Base-by-base conservation (phyloP, 371 early-diverging fungal species). In the Blakeslea trispora region DNA sequence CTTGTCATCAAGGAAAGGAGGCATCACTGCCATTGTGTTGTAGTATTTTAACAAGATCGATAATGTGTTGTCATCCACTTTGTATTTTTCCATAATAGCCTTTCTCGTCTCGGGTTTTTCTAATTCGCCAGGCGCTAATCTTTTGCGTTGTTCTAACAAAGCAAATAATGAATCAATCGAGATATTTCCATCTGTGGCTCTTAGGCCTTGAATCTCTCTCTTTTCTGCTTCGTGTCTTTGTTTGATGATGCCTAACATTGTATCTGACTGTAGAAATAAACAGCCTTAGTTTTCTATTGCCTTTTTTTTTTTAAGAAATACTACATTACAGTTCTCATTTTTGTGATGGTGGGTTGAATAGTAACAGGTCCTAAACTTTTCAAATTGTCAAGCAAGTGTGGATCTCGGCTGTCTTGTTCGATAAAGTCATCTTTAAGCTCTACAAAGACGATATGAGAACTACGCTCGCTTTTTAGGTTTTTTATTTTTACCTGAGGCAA, bases 11-110 rank as follows among this genome's bases (percentile, higher is more conserved):
- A 62, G n/a, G 4, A 53, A 47, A 17, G 67, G 55, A 8, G 77
- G 77, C 62, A 72, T 67, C 5, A 76, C 61, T 21, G 78, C 70
- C 56, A 77, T 67, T 19, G 66, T 69, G 39, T 71, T 72, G 34
- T 69, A 74, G 19, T 74, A 63, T 28, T 71, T 74, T 40, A 61
- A 55, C 1, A 77, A 39, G 5, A 60, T 67, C 0, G 52, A 32
- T 15, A 77, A 40, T 7, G 72, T 74, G 5, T 55, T 17, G 5
- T 61, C 53, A 31, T 72, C 66, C 1, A 74, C 11, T 18, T 61
- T 45, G 43, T 74, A 74, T 55, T 71, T 63, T 13, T 51, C 28
- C 18, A 63, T 23, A 5, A 74, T 2, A 10, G 55, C 34, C 44
- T 67, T 37, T 31, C 67, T 43, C 0, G 55, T 58, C 7, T 64